A percentile compares a stretch with the other conserved stretches of the same genome.
These are phyloP conservation scores for Macrotyloma uniflorum DNA, from an alignment of 306 rosid genomes.

Conservation along the genomic window DNA sequence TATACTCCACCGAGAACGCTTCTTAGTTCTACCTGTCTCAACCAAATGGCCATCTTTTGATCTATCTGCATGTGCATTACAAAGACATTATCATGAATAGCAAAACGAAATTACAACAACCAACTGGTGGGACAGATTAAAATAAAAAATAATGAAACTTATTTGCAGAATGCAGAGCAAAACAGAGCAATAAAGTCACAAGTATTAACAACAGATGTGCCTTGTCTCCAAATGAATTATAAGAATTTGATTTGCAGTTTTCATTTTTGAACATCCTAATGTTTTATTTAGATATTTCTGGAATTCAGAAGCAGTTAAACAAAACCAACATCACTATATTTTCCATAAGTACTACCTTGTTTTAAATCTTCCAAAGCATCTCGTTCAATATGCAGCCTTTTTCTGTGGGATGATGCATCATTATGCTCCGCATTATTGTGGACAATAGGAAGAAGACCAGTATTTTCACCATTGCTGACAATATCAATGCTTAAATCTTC, in stretches of 20 bases:
- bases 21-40: conserved; percentile 57
- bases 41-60: conserved; percentile 52
- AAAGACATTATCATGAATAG: conserved; percentile 27
- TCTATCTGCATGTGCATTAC: conserved; percentile 41
- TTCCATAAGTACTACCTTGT: conserved; percentile 51
- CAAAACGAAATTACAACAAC: conserved; percentile 19
- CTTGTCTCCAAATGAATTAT: conserved; percentile 10
- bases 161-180: conserved; percentile 26
- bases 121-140: conserved; percentile 5
- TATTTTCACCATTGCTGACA: conserved; percentile 76
- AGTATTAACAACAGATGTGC: conserved; percentile 20
- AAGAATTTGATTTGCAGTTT: neutral
- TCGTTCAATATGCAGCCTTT: conserved; percentile 48
- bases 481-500: conserved; percentile 85
- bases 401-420: conserved; percentile 60
- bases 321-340: conserved; percentile 19
- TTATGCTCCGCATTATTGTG: conserved; percentile 54
- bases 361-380: conserved; percentile 55
- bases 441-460: conserved; percentile 47
- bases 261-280: conserved; percentile 15
- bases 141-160: conserved; percentile 22
- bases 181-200: conserved; percentile 18
- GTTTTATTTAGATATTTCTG: conserved; percentile 22
- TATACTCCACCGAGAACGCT: conserved; percentile 80
- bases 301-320: conserved; percentile 6